These are phyloP conservation scores for Miamiensis avidus DNA, from an alignment of 169 alveolate species.

Conservation along the genomic window DNA sequence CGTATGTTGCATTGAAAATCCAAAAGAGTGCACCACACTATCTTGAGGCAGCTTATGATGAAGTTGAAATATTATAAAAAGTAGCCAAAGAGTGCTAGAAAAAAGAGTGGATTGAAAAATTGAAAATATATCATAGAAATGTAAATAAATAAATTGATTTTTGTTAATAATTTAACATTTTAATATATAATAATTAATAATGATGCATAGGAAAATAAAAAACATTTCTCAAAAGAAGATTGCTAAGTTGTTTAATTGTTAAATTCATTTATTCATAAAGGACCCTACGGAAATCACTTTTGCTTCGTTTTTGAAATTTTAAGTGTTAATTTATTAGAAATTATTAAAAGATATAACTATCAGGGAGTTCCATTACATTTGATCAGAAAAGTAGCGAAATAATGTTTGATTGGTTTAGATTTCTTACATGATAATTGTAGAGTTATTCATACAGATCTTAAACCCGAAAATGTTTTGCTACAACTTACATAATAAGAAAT, in stretches of 20 bases:
- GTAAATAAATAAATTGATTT: slow-evolving; percentile 1
- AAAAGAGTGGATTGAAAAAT: slow-evolving; percentile 31
- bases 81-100: slow-evolving; percentile 69
- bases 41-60: slow-evolving; percentile 99
- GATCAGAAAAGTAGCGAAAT: slow-evolving; percentile 95
- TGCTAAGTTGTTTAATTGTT: slow-evolving; percentile 93
- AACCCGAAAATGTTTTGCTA: slow-evolving; percentile 97
- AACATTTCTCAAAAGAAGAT: slow-evolving; percentile 50
- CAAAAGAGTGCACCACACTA: slow-evolving; percentile 97
- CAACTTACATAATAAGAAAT: slow-evolving; percentile 36
- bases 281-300: slow-evolving; percentile 98
- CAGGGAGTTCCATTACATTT: slow-evolving; percentile 95
- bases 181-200: too few relatives aligned
- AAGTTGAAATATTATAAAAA: slow-evolving; percentile 92
- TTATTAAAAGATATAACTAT: slow-evolving; percentile 95
- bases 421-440: slow-evolving; percentile 94
- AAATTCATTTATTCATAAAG: slow-evolving; percentile 94
- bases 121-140: slow-evolving; percentile 29
- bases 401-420: slow-evolving; percentile 96
- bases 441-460: slow-evolving; percentile 99
- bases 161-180: too few relatives aligned
- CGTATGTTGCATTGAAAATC: slow-evolving; percentile 96
- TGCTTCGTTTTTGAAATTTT: slow-evolving; percentile 98
- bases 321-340: slow-evolving; percentile 97
- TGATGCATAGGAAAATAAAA: slow-evolving; percentile 25